Conservation (phyloP, 176 grass and related monocot genomes). For the Avena eriantha region DNA sequence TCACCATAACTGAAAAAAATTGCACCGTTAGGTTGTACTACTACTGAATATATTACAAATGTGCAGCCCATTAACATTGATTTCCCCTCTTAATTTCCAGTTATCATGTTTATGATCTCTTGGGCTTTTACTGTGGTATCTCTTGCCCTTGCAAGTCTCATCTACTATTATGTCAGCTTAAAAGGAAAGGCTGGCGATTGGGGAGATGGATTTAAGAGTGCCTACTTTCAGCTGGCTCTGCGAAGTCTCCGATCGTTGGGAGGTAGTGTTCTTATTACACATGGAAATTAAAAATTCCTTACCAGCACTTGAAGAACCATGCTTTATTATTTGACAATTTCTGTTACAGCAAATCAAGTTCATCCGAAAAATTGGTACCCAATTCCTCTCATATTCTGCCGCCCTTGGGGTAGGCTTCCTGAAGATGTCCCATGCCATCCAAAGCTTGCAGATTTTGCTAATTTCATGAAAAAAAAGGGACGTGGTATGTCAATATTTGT, state of each 20-base stretch:
- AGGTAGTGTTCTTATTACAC: slow-evolving; percentile 62
- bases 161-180: slow-evolving; percentile 96
- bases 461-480: slow-evolving; percentile 92
- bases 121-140: slow-evolving; percentile 93
- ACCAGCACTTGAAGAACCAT: background rate
- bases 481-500: slow-evolving; percentile 88
- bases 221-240: slow-evolving; percentile 91
- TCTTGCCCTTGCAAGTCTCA: slow-evolving; percentile 90
- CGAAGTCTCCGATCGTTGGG: slow-evolving; percentile 88
- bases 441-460: slow-evolving; percentile 96
- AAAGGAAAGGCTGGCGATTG: slow-evolving; percentile 98
- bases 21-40: background rate
- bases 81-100: slow-evolving; percentile 50
- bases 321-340: background rate
- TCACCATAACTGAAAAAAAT: background rate
- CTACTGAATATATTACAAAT: slow-evolving; percentile 11
- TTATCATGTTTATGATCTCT: slow-evolving; percentile 98
- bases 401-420: slow-evolving; percentile 94
- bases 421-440: slow-evolving; percentile 92
- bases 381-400: slow-evolving; percentile 95
- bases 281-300: slow-evolving; percentile 9
- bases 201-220: slow-evolving; percentile 98
- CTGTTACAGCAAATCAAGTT: slow-evolving; percentile 79
- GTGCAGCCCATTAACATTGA: slow-evolving; percentile 23
- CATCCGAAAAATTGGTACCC: slow-evolving; percentile 99